phyloP scores from a whole-genome alignment of 1,139 yeast genomes.

The Yamadazyma sp. region DNA sequence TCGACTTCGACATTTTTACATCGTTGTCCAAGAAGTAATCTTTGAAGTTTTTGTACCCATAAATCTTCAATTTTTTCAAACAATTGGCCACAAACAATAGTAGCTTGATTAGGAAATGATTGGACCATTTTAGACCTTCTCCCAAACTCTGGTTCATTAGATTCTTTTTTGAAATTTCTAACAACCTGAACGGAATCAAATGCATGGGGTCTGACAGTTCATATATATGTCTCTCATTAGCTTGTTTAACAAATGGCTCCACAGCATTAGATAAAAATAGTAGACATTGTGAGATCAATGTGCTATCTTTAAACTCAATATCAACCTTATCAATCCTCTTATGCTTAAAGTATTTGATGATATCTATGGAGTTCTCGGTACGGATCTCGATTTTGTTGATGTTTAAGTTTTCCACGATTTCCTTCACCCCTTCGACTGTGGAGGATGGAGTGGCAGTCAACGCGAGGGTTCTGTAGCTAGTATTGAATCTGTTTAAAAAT shows the following conservation, averaged over 20 bases:
- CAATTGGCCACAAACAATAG: conserved; percentile 77
- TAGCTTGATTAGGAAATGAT: conserved; percentile 58
- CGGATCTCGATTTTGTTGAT: conserved; percentile 82
- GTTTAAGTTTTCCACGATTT: conserved; percentile 66
- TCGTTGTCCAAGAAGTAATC: conserved; percentile 60
- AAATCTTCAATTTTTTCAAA: conserved; percentile 65
- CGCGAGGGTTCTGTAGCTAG: conserved; percentile 74
- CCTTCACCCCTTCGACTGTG: conserved; percentile 84
- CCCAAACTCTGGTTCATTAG: conserved; percentile 51
- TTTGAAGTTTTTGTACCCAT: conserved; percentile 80
- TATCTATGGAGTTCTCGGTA: conserved; percentile 82
- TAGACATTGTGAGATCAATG: conserved; percentile 47
- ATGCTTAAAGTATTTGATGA: conserved; percentile 73
- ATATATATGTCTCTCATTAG: conserved; percentile 62
- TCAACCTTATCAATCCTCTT: conserved; percentile 61
- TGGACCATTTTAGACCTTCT: conserved; percentile 73
- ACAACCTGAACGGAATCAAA: conserved; percentile 70
- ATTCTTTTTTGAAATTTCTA: conserved; percentile 65
- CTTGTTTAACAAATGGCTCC: conserved; percentile 61
- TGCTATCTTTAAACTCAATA: conserved; percentile 56
- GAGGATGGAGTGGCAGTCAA: conserved; percentile 96
- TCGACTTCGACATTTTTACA: conserved; percentile 47
- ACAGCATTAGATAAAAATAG: conserved; percentile 51
- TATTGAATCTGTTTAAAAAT: conserved; percentile 60
- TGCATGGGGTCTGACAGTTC: conserved; percentile 63